Base-by-base conservation (phyloP, 306 rosid genomes). In the Boehmeria nivea region DNA sequence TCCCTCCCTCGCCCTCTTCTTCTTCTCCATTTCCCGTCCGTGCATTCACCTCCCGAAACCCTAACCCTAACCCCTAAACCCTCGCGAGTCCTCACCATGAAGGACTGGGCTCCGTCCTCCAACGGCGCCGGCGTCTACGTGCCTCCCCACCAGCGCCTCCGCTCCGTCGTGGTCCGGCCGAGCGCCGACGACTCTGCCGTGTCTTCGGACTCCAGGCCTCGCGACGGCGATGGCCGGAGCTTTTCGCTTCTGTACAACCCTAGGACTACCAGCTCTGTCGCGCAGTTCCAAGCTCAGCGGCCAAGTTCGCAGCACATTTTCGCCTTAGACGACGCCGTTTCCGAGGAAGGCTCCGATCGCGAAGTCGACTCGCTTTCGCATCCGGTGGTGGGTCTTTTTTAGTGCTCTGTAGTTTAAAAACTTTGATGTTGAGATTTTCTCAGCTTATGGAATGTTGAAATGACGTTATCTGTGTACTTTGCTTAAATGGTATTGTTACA, bases 101-200 rank as follows among this genome's bases (percentile, higher is more conserved):
- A 91, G 84, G 96, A 82, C 74, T 83, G 85, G 47, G 78, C 87
- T 62, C 95, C 80, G 40, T 69, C 94, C 44, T 80, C 95, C 43
- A 60, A 65, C 58, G 84, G 80, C 57, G 88, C 81, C 74, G 65
- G 83, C 72, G 57, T 82, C 31, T 90, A 90, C 66, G 76, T 90
- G 28, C 95, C 97, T 59, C 97, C 97, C 22, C 97, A 81, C 75
- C 79, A 83, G 17, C 98, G 94, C 25, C 72, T 75, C 4, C 98
- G 85, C 76, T 80, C 96, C 56, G 81, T 74, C 59, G 55, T 76
- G 37, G 57, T 68, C 48, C 21, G 77, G 55, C 49, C 71, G 11
- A 72, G 47, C 56, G 3, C 13, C 13, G 12, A 57, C 75, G 64
- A 51, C 54, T 59, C 94, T 18, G 25, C 80, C 57, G 42, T 79